Percentiles rank a stretch among this genome's conserved stretches.
Conservation (phyloP, 2,329 filamentous ascomycete species). For the Thelonectria rubi region DNA sequence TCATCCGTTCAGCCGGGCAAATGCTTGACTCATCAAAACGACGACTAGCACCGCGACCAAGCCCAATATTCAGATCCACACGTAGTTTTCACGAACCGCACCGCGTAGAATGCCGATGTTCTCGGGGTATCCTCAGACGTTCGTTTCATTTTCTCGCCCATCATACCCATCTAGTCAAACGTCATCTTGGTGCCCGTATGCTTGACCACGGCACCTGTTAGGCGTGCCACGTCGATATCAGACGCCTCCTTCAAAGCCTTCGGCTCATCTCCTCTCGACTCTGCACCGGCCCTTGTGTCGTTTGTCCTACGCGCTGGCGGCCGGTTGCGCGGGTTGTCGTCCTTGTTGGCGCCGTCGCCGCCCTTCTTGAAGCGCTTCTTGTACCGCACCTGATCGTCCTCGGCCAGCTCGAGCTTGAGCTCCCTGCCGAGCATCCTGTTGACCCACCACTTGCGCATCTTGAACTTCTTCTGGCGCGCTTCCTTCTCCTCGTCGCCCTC, state of each 20-base stretch:
- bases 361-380: slow-evolving; percentile 93
- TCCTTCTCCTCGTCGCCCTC: slow-evolving; percentile 50
- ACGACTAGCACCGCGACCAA: neutral
- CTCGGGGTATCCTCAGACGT: slow-evolving; percentile 38
- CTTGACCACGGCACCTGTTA: slow-evolving; percentile 83
- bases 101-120: slow-evolving; percentile 1
- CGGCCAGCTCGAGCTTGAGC: slow-evolving; percentile 90
- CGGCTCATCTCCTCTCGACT: slow-evolving; percentile 14
- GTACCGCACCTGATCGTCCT: slow-evolving; percentile 88
- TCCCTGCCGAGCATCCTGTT: slow-evolving; percentile 83
- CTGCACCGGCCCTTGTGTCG: slow-evolving; percentile 37
- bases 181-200: slow-evolving; percentile 81
- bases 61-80: neutral
- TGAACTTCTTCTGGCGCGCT: slow-evolving; percentile 60
- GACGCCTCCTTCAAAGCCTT: slow-evolving; percentile 55
- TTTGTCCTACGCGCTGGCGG: slow-evolving; percentile 49
- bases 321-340: slow-evolving; percentile 41
- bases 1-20: neutral
- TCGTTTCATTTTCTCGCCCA: slow-evolving; percentile 26
- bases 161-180: slow-evolving; percentile 68
- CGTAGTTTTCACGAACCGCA: neutral
- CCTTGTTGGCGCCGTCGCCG: slow-evolving; percentile 41
- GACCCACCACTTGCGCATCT: slow-evolving; percentile 80
- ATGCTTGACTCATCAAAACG: neutral
- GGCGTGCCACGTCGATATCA: slow-evolving; percentile 65